Evolutionary conservation across 768 basidiomycete species (phyloP).

Genomic region (Tubosaeta sp.): DNA sequence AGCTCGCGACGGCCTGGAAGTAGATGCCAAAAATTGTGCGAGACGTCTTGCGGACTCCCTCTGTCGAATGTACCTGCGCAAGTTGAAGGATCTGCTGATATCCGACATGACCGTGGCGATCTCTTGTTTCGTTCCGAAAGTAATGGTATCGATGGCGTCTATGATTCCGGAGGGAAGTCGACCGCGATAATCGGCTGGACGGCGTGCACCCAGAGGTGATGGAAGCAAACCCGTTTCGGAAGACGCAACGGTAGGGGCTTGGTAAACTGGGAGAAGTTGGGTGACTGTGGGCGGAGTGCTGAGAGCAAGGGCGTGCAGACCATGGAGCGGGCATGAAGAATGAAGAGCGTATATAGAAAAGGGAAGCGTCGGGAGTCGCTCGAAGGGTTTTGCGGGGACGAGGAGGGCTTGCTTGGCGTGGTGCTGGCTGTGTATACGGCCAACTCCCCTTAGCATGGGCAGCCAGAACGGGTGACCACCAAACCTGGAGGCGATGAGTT

Average conservation of each 20-base stretch:
- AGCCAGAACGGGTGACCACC: constrained; percentile 43
- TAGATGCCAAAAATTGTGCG: constrained; percentile 32
- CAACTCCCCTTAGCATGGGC: constrained; percentile 72
- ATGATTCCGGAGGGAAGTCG: constrained; percentile 24
- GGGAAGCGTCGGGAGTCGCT: constrained; percentile 9
- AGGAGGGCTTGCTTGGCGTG: constrained; percentile 41
- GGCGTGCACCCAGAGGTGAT: not conserved
- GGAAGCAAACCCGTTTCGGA: not conserved
- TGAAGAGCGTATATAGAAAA: constrained; percentile 4
- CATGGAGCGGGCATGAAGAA: constrained; percentile 23
- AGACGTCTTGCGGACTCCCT: constrained; percentile 30
- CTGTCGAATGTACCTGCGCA: constrained; percentile 29
- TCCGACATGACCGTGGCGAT: constrained; percentile 5
- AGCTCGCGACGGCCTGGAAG: constrained; percentile 38
- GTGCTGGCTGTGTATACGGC: constrained; percentile 51
- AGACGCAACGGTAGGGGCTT: not conserved
- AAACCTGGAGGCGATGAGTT: constrained; percentile 3
- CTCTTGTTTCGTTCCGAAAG: constrained; percentile 14
- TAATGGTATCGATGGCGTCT: constrained; percentile 24
- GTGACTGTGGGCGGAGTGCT: constrained; percentile 2
- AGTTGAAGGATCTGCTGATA: constrained; percentile 21
- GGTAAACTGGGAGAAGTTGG: not conserved
- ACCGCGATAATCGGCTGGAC: constrained; percentile 1
- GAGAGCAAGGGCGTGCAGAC: constrained; percentile 1
- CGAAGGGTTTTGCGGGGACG: constrained; percentile 15